These are phyloP conservation scores for Exophiala alcalophila DNA, from an alignment of 2,329 filamentous ascomycete genomes.

Conservation along the genomic window DNA sequence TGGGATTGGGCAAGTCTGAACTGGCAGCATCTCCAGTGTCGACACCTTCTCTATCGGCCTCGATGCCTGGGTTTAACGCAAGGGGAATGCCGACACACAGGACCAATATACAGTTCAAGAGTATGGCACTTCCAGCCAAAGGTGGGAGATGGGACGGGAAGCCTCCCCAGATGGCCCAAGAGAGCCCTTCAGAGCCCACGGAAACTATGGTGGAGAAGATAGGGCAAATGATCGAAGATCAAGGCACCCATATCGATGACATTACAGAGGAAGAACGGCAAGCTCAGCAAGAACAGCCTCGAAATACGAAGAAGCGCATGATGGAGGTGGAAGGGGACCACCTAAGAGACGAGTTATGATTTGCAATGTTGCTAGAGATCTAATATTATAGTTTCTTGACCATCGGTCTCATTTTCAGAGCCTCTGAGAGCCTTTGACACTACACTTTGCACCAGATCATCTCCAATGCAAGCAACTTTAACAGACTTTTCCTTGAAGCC, in stretches of 20 bases:
- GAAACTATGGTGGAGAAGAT: conserved; percentile 42
- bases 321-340: conserved; percentile 41
- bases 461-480: too few relatives aligned
- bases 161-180: conserved; percentile 27
- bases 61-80: conserved; percentile 14
- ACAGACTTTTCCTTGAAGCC: too few relatives aligned
- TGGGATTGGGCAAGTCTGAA: conserved; percentile 15
- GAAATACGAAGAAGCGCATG: conserved; percentile 51
- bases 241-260: conserved; percentile 36
- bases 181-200: conserved; percentile 25
- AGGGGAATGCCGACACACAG: conserved; percentile 20
- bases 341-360: conserved; percentile 38
- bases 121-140: conserved; percentile 25
- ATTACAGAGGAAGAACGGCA: conserved; percentile 37
- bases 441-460: too few relatives aligned
- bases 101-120: conserved; percentile 13
- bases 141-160: conserved; percentile 46
- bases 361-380: too few relatives aligned
- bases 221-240: conserved; percentile 38
- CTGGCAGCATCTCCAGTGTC: conserved; percentile 1
- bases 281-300: conserved; percentile 39
- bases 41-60: conserved; percentile 20
- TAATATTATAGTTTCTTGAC: too few relatives aligned
- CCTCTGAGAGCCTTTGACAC: too few relatives aligned
- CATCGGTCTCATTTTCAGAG: not conserved